phyloP scores from a whole-genome alignment of 768 basidiomycete species.

The Coprinopsis sp. region DNA sequence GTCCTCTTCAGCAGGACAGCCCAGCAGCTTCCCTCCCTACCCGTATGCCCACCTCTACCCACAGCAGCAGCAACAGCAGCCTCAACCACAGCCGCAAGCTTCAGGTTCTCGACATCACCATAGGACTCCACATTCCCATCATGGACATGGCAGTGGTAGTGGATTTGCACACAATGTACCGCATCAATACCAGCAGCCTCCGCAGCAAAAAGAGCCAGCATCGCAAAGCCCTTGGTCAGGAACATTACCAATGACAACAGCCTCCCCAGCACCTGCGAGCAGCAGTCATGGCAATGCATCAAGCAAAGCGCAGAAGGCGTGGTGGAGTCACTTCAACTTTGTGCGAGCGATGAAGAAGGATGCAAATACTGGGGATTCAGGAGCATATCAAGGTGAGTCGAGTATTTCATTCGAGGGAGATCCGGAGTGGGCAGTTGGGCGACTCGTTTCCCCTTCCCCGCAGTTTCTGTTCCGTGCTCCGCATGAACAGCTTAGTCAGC shows the following conservation, averaged over 20 bases:
- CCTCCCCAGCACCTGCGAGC: background rate
- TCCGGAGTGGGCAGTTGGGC: constrained; percentile 7
- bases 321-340: constrained; percentile 77
- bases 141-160: constrained; percentile 2
- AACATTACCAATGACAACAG: background rate
- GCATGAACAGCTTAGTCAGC: too few species aligned
- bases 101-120: background rate
- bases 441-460: background rate
- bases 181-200: background rate
- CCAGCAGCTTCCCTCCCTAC: constrained; percentile 5
- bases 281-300: constrained; percentile 23
- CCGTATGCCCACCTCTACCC: constrained; percentile 8
- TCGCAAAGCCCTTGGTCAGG: background rate
- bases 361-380: constrained; percentile 20
- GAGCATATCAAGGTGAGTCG: constrained; percentile 28
- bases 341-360: constrained; percentile 60
- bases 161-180: background rate
- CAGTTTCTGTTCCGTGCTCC: background rate
- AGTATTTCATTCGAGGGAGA: background rate
- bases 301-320: constrained; percentile 61
- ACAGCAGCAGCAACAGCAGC: background rate
- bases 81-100: background rate
- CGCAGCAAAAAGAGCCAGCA: background rate
- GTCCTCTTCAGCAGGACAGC: too few species aligned
- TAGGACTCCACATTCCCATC: constrained; percentile 3